Conservation (phyloP, 352 stramenopile species). For the Pythium folliculosum region DNA sequence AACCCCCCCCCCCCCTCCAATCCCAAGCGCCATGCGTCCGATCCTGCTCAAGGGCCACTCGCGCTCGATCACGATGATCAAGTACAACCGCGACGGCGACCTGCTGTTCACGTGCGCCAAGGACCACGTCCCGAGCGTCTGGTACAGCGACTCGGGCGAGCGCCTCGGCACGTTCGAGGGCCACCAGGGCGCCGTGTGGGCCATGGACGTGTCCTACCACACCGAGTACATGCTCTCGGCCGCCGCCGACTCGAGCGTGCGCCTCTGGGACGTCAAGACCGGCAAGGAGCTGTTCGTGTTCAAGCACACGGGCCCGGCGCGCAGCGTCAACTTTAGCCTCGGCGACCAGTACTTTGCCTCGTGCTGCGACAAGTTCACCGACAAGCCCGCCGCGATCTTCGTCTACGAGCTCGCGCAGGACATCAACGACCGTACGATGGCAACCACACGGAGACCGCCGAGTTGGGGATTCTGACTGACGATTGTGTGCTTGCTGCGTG, state of each 20-base stretch:
- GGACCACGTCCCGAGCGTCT: constrained; percentile 96
- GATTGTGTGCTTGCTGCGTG: neutral
- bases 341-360: constrained; percentile 86
- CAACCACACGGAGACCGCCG: too few species aligned
- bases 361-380: constrained; percentile 84
- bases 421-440: constrained; percentile 61
- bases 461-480: too few species aligned
- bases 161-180: constrained; percentile 96
- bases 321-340: constrained; percentile 87
- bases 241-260: constrained; percentile 92
- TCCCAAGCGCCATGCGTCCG: constrained; percentile 79
- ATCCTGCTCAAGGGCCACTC: constrained; percentile 99
- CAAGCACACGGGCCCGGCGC: constrained; percentile 74
- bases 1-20: neutral
- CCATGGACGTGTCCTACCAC: constrained; percentile 94
- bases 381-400: constrained; percentile 74
- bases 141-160: constrained; percentile 96
- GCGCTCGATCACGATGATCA: constrained; percentile 97
- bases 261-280: constrained; percentile 92
- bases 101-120: constrained; percentile 97
- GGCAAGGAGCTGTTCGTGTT: constrained; percentile 89
- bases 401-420: constrained; percentile 82
- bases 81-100: constrained; percentile 99
- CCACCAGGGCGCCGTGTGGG: constrained; percentile 97
- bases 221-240: constrained; percentile 95